A percentile compares a stretch with the other conserved stretches of the same genome.
Evolutionary conservation across 108 stramenopile genomes (phyloP).

Genomic region (Pseudonitzschia multiseries): DNA sequence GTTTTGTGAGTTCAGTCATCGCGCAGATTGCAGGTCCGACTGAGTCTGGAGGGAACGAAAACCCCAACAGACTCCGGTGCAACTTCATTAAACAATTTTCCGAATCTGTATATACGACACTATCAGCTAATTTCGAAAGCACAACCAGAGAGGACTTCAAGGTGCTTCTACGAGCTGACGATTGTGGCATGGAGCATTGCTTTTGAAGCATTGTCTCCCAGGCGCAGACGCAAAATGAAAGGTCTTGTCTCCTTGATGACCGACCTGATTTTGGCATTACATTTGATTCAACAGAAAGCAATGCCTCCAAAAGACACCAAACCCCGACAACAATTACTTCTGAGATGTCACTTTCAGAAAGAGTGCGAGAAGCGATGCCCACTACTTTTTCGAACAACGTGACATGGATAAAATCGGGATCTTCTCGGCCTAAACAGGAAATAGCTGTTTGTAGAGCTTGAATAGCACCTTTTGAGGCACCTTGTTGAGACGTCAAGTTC

Average conservation of each 20-base stretch:
- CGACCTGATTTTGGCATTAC: neutral
- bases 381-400: conserved; percentile 19
- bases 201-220: conserved; percentile 41
- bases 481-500: conserved; percentile 46
- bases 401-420: conserved; percentile 22
- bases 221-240: conserved; percentile 49
- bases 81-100: conserved; percentile 28
- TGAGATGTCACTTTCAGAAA: conserved; percentile 16
- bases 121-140: conserved; percentile 50
- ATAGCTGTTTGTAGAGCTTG: conserved; percentile 60
- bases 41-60: conserved; percentile 54
- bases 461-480: conserved; percentile 47
- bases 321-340: conserved; percentile 36
- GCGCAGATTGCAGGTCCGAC: conserved; percentile 55
- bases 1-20: conserved; percentile 30
- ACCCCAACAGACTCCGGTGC: conserved; percentile 32
- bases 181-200: neutral
- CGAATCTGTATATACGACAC: conserved; percentile 42
- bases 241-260: conserved; percentile 35
- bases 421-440: conserved; percentile 46
- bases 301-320: conserved; percentile 78
- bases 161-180: conserved; percentile 16
- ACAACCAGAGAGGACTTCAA: conserved; percentile 53
- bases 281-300: conserved; percentile 39
- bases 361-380: conserved; percentile 13